Conservation (phyloP, 257 asterid species). For the Solanum corneliomulleri region DNA sequence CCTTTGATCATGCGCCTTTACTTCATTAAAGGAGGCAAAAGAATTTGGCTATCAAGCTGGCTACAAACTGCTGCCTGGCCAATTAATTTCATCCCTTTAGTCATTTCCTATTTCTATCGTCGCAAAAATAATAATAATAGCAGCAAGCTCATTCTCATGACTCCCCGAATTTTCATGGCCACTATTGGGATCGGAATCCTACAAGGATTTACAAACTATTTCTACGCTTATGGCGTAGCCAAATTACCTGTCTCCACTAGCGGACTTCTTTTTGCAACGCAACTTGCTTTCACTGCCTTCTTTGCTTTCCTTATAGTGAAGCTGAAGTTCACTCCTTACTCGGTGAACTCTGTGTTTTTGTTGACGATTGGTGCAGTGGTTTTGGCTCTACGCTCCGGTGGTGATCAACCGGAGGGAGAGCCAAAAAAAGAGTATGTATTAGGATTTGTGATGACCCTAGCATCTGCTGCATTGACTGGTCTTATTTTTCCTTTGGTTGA, state of each 20-base stretch:
- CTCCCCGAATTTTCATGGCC: background rate
- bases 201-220: background rate
- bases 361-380: background rate
- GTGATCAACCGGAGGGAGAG: background rate
- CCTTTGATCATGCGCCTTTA: conserved; percentile 15
- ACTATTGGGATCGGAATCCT: background rate
- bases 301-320: background rate
- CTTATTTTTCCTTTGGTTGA: background rate
- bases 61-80: conserved; percentile 16
- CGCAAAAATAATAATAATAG: background rate
- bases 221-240: background rate
- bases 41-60: conserved; percentile 21
- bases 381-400: background rate
- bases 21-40: conserved; percentile 20
- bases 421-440: background rate
- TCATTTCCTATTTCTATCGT: conserved; percentile 1
- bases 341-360: background rate
- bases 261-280: background rate
- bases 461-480: background rate
- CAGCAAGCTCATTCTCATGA: background rate
- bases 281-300: conserved; percentile 1
- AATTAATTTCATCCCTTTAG: conserved; percentile 3
- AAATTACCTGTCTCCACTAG: background rate
- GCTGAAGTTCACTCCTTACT: background rate
- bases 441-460: background rate